Conservation (phyloP, 495 filamentous ascomycete species). For the Neurospora tetrasperma region DNA sequence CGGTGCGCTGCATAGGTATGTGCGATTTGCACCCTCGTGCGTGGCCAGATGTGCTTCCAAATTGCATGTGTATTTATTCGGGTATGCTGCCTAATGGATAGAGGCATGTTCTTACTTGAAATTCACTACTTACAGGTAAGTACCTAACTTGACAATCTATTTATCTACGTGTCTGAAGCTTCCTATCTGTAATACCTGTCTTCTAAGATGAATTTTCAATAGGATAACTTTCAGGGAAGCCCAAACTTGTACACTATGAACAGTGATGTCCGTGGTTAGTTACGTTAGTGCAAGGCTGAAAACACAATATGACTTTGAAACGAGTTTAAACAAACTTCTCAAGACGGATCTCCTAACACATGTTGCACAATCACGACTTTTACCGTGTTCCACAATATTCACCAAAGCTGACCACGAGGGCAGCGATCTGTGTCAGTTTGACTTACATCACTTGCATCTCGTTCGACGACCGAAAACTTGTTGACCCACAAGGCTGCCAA, state of each 20-base stretch:
- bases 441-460: neutral
- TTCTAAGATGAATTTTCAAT: neutral
- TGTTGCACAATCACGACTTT: neutral
- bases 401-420: neutral
- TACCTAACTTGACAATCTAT: neutral
- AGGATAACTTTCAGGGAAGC: neutral
- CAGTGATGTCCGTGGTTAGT: neutral
- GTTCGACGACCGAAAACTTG: neutral
- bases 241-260: neutral
- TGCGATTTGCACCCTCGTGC: neutral
- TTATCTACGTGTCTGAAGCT: neutral
- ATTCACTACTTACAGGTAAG: neutral
- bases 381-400: neutral
- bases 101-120: neutral
- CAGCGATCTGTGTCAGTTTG: neutral
- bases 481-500: neutral
- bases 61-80: neutral
- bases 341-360: neutral
- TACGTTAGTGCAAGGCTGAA: neutral
- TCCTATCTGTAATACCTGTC: neutral
- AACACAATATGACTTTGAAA: neutral
- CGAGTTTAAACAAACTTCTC: neutral
- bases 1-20: neutral
- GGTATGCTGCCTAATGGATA: neutral
- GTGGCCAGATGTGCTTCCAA: neutral